phyloP scores from a whole-genome alignment of 441 rosid genomes.

The Flueggea neowawraea region DNA sequence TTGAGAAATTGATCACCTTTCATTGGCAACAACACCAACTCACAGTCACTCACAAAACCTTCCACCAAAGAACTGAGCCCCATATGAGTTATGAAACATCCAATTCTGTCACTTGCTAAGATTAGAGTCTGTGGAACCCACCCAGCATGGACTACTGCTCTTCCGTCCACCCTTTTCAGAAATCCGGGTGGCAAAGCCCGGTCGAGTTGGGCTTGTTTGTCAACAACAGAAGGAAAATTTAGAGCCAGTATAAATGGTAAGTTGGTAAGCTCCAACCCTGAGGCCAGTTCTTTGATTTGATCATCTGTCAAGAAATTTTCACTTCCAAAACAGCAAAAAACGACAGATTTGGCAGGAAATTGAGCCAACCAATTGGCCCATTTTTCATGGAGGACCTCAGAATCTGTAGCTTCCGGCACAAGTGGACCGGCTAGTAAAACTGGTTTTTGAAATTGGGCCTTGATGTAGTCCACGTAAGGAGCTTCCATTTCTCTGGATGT shows the following conservation, averaged over 20 bases:
- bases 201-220: conserved; percentile 5
- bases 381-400: conserved; percentile 23
- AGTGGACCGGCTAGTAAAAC: conserved; percentile 27
- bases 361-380: conserved; percentile 27
- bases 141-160: conserved; percentile 27
- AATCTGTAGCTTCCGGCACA: conserved; percentile 18
- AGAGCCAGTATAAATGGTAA: conserved; percentile 29
- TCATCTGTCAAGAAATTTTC: conserved; percentile 26
- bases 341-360: conserved; percentile 21
- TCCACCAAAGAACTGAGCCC: conserved; percentile 34
- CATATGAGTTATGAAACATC: conserved; percentile 28
- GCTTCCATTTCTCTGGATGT: conserved; percentile 29
- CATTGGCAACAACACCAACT: conserved; percentile 32
- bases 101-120: conserved; percentile 22
- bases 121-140: conserved; percentile 35
- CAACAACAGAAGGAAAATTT: conserved; percentile 28
- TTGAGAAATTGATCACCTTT: conserved; percentile 40
- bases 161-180: conserved; percentile 21
- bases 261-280: conserved; percentile 27
- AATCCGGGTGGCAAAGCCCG: conserved; percentile 22
- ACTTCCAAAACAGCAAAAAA: conserved; percentile 35
- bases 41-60: conserved; percentile 27
- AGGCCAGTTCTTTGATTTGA: conserved; percentile 22
- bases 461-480: conserved; percentile 18
- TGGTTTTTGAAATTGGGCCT: conserved; percentile 15